Evolutionary conservation across 495 filamentous ascomycete species (phyloP).

Genomic region (Aspergillus coremiiformis): DNA sequence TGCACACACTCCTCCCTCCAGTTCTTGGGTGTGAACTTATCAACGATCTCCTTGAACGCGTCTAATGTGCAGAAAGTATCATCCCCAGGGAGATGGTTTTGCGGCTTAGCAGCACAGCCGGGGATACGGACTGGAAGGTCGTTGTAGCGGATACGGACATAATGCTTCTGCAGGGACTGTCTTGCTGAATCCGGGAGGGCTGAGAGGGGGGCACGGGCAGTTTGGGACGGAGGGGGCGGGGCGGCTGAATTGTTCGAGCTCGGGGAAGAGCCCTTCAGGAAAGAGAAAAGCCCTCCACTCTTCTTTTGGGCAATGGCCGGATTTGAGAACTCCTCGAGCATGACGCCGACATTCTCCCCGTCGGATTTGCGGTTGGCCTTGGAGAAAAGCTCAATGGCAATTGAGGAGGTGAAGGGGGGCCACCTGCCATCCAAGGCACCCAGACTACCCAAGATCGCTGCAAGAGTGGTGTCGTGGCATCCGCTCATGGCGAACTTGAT

Average conservation of each 20-base stretch:
- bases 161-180: constrained; percentile 60
- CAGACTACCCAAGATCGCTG: constrained; percentile 65
- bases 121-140: constrained; percentile 73
- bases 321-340: constrained; percentile 24
- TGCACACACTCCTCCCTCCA: constrained; percentile 69
- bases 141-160: constrained; percentile 92
- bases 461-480: constrained; percentile 93
- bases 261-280: constrained; percentile 20
- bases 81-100: constrained; percentile 84
- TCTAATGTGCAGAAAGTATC: constrained; percentile 87
- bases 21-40: constrained; percentile 75
- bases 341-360: constrained; percentile 5
- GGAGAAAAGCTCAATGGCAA: constrained; percentile 85
- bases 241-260: constrained; percentile 11
- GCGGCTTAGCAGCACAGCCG: constrained; percentile 60
- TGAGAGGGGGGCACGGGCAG: constrained; percentile 26
- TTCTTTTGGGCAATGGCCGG: constrained; percentile 20
- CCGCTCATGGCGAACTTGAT: constrained; percentile 71
- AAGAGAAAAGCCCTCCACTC: constrained; percentile 25
- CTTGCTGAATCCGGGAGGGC: constrained; percentile 28
- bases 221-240: constrained; percentile 21
- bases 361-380: constrained; percentile 21
- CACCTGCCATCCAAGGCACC: constrained; percentile 72
- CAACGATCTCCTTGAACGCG: constrained; percentile 85
- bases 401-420: constrained; percentile 87